Percentiles rank a stretch among this genome's conserved stretches.
phyloP scores from a whole-genome alignment of 306 rosid genomes.

The Gastrolobium bilobum region DNA sequence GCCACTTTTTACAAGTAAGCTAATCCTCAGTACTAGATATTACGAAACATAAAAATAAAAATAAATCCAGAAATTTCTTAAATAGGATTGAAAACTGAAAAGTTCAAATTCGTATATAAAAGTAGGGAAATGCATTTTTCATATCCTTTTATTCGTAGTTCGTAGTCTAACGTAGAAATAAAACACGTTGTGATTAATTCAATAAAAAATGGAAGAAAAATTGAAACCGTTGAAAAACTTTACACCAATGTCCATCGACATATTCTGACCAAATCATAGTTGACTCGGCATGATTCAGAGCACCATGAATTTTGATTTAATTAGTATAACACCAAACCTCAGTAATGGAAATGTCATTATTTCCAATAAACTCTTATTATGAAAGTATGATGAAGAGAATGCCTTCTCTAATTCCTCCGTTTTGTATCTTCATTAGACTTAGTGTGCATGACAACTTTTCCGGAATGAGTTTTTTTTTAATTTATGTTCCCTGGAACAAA shows the following conservation, averaged over 20 bases:
- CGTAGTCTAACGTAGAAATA: not conserved
- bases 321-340: not conserved
- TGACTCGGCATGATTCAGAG: not conserved
- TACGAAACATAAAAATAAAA: no score
- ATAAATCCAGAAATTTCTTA: no score
- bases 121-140: no score
- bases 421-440: not conserved
- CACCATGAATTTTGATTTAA: conserved; percentile 3
- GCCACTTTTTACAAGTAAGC: no score
- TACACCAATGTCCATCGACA: not conserved
- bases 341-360: not conserved
- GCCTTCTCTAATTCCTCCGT: no score
- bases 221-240: not conserved
- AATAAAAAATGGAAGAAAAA: not conserved
- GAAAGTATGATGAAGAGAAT: not conserved
- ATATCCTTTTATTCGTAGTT: no score
- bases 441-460: no score
- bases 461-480: no score
- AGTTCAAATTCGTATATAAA: no score
- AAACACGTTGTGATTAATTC: not conserved
- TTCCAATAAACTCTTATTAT: not conserved
- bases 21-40: no score
- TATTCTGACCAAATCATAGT: conserved; percentile 11
- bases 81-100: no score
- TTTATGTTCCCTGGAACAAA: no score